phyloP scores from a whole-genome alignment of 2,329 filamentous ascomycete genomes.

The Coleophoma crateriformis region DNA sequence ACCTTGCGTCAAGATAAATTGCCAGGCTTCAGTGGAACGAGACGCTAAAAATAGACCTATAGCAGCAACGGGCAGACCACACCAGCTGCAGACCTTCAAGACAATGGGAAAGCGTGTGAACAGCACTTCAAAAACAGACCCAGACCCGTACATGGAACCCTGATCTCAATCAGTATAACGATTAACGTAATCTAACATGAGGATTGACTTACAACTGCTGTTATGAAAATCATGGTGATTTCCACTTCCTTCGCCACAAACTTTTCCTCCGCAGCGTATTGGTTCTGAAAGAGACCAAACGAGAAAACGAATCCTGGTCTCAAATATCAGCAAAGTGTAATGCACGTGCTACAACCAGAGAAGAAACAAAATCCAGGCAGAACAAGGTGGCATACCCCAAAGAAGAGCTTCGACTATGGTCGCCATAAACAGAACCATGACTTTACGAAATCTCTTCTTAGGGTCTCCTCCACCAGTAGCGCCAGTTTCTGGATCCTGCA shows the following conservation, averaged over 20 bases:
- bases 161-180: slow-evolving; percentile 21
- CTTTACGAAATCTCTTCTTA: too few relatives aligned
- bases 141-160: slow-evolving; percentile 5
- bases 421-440: too few relatives aligned
- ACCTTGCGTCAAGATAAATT: slow-evolving; percentile 37
- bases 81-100: slow-evolving; percentile 2
- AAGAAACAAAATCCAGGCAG: neutral
- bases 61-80: slow-evolving; percentile 29
- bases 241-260: slow-evolving; percentile 26
- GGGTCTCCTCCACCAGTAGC: too few relatives aligned
- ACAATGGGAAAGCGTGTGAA: slow-evolving; percentile 19
- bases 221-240: slow-evolving; percentile 27
- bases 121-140: neutral
- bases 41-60: slow-evolving; percentile 30
- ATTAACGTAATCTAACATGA: slow-evolving; percentile 20
- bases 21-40: slow-evolving; percentile 31
- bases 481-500: too few relatives aligned
- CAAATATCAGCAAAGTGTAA: neutral
- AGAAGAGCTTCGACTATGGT: slow-evolving; percentile 37
- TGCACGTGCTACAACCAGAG: neutral
- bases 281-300: slow-evolving; percentile 33
- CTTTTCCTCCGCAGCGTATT: slow-evolving; percentile 27
- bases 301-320: slow-evolving; percentile 21
- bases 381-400: slow-evolving; percentile 34
- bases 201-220: slow-evolving; percentile 9